Conservation (phyloP, 257 asterid genomes). For the Petunia axillaris region DNA sequence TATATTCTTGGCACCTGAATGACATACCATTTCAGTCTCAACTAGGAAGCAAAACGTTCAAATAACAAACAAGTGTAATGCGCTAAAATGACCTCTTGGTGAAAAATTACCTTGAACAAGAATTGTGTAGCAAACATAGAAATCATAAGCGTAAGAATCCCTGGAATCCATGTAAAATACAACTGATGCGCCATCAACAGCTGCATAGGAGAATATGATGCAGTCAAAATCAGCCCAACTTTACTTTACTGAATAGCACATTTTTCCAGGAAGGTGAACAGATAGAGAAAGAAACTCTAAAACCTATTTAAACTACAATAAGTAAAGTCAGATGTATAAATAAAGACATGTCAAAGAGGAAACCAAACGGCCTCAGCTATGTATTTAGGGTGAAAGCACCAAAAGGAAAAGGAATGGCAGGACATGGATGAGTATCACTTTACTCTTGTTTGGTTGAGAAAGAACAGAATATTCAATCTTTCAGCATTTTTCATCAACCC, state of each 20-base stretch:
- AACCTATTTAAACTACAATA: slow-evolving; percentile 13
- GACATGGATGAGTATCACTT: not conserved
- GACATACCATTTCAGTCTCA: slow-evolving; percentile 17
- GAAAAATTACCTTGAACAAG: slow-evolving; percentile 67
- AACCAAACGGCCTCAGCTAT: not conserved
- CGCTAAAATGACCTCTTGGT: slow-evolving; percentile 26
- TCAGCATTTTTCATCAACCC: not conserved
- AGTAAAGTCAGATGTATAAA: not conserved
- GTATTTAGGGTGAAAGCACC: slow-evolving; percentile 7
- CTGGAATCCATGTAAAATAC: slow-evolving; percentile 66
- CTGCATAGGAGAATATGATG: slow-evolving; percentile 49
- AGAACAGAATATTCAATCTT: not conserved
- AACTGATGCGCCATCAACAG: slow-evolving; percentile 70
- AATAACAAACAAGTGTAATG: not conserved
- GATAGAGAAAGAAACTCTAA: slow-evolving; percentile 16
- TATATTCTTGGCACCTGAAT: slow-evolving; percentile 76
- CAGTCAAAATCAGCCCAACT: slow-evolving; percentile 15
- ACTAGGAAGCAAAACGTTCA: not conserved
- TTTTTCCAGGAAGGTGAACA: slow-evolving; percentile 16
- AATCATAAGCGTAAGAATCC: slow-evolving; percentile 54
- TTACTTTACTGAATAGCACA: slow-evolving; percentile 14
- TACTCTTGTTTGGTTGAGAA: not conserved
- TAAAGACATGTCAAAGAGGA: slow-evolving; percentile 5
- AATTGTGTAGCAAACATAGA: slow-evolving; percentile 54
- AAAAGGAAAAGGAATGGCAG: slow-evolving; percentile 1